Conservation (phyloP, 1,284 basidiomycete genomes). For the Apiotrichum domesticum region DNA sequence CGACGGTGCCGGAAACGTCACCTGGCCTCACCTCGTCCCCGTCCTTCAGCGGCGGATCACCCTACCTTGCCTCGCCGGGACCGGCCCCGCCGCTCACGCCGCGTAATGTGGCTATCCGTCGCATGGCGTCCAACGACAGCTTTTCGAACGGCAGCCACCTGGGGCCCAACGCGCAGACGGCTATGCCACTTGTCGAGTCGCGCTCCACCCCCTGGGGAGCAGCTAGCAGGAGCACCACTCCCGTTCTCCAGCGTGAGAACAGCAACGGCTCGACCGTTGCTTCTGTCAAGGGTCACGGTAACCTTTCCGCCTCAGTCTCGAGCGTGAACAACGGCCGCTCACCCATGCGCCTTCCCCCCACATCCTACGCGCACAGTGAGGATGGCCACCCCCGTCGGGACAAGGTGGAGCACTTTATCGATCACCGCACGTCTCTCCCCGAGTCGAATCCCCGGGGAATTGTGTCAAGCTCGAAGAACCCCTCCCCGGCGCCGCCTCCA, state of each 20-base stretch:
- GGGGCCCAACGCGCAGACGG: neutral
- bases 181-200: neutral
- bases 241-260: neutral
- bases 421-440: neutral
- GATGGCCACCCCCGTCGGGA: neutral
- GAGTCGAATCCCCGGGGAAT: neutral
- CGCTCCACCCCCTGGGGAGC: neutral
- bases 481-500: neutral
- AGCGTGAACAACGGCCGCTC: neutral
- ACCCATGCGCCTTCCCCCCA: neutral
- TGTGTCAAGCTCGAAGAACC: neutral
- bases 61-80: neutral
- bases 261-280: neutral
- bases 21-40: neutral
- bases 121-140: neutral
- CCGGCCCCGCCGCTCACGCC: neutral
- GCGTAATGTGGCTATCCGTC: neutral
- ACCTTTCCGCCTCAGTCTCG: neutral
- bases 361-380: conserved; percentile 1
- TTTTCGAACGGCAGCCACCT: neutral
- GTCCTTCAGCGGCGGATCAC: neutral
- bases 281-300: neutral
- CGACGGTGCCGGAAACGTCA: neutral
- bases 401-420: neutral
- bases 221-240: neutral